Evolutionary conservation across 345 rosid species (phyloP).

Genomic region (Rhodomyrtus tomentosa): DNA sequence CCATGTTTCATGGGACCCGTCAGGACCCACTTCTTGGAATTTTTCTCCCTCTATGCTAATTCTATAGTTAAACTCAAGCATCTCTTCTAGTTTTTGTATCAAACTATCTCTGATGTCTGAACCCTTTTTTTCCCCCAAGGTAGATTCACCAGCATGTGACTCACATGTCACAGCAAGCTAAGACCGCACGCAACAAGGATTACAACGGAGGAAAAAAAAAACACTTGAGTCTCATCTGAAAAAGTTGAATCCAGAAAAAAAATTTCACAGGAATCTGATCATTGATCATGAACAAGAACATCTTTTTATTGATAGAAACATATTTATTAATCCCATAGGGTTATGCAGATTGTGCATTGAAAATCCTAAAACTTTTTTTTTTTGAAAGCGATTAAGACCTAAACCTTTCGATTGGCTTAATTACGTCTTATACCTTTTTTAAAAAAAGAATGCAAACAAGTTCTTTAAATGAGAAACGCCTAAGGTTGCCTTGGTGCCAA

Average conservation of each 20-base stretch:
- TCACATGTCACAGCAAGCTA: background rate
- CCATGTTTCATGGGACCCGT: background rate
- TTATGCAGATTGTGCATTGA: background rate
- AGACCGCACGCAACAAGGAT: background rate
- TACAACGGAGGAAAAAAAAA: fast-evolving
- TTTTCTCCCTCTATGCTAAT: background rate
- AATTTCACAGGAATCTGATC: background rate
- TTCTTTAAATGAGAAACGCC: background rate
- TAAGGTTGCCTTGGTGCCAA: background rate
- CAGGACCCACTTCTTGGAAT: background rate
- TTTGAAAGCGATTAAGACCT: background rate
- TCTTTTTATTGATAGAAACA: background rate
- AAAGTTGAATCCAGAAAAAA: background rate
- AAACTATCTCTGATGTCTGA: background rate
- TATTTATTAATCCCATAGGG: background rate
- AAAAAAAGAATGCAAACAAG: background rate
- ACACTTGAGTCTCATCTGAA: background rate
- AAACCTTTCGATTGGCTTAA: background rate
- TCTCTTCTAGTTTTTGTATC: background rate
- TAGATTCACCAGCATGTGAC: background rate
- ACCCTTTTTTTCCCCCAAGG: background rate
- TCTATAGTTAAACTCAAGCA: background rate
- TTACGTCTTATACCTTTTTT: background rate
- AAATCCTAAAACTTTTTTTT: background rate
- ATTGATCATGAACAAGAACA: background rate